These are phyloP conservation scores for Acer yangbiense DNA, from an alignment of 345 rosid genomes.

Conservation along the genomic window DNA sequence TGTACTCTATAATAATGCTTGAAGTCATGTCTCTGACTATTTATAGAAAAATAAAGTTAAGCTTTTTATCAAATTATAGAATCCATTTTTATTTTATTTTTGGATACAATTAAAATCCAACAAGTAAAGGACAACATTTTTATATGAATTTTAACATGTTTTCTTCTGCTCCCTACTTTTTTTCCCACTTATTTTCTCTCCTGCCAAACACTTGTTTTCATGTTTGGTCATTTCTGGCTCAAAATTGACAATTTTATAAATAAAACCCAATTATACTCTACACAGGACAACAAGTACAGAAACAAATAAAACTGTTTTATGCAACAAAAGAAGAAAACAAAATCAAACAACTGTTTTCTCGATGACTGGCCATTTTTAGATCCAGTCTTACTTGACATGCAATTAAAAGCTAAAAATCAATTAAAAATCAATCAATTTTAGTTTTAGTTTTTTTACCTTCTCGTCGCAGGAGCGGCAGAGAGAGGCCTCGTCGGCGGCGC, in stretches of 20 bases:
- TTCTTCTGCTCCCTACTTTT: not conserved
- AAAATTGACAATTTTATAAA: not conserved
- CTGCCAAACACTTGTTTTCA: not conserved
- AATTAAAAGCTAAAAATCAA: not conserved
- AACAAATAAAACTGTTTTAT: not conserved
- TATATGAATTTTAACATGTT: not conserved
- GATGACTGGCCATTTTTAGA: not conserved
- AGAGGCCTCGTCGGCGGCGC: constrained; percentile 92
- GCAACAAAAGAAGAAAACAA: not conserved
- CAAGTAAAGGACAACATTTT: no score
- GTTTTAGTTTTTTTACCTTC: constrained; percentile 37
- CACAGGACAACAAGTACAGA: not conserved
- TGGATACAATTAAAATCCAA: not conserved
- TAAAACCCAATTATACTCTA: not conserved
- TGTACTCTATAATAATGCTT: not conserved
- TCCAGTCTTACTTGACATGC: not conserved
- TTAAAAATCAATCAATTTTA: not conserved
- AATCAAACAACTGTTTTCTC: no score
- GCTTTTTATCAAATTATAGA: not conserved
- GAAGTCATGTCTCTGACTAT: not conserved
- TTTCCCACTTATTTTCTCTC: not conserved
- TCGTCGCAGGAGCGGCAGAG: constrained; percentile 85
- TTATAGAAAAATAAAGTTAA: not conserved
- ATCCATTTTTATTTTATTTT: not conserved
- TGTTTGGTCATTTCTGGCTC: not conserved